Percentiles rank a stretch among this genome's conserved stretches.
These are phyloP conservation scores for Ophiorrhiza pumila DNA, from an alignment of 257 asterid genomes.

Conservation along the genomic window DNA sequence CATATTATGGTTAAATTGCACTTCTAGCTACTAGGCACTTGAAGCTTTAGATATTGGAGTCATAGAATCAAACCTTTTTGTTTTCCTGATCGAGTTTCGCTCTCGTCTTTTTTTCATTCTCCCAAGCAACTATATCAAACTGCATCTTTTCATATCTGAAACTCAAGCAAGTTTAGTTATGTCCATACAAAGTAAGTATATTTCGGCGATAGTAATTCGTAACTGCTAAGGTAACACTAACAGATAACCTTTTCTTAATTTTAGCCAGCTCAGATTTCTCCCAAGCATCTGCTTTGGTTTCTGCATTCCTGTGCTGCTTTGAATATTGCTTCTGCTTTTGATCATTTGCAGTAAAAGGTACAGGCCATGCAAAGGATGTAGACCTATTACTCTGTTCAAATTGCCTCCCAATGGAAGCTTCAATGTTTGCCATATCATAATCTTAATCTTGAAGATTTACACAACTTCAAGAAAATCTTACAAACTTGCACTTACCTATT, in stretches of 20 bases:
- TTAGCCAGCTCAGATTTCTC: conserved; percentile 52
- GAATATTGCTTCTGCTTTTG: conserved; percentile 33
- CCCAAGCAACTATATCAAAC: conserved; percentile 52
- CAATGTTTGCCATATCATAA: not conserved
- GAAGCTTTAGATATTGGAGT: not conserved
- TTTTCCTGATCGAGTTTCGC: conserved; percentile 50
- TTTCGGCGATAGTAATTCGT: no score
- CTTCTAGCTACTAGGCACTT: not conserved
- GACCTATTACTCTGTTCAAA: conserved; percentile 25
- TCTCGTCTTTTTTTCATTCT: conserved; percentile 46
- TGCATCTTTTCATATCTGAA: conserved; percentile 54
- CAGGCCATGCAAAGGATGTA: conserved; percentile 29
- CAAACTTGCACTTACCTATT: conserved; percentile 21
- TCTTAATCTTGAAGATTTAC: not conserved
- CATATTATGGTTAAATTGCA: not conserved
- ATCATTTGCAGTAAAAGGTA: conserved; percentile 23
- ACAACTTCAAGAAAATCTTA: not conserved
- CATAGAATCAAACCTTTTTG: conserved; percentile 41
- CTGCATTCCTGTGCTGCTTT: conserved; percentile 23
- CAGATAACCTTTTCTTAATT: conserved; percentile 54
- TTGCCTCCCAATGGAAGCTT: conserved; percentile 37
- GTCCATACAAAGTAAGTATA: not conserved
- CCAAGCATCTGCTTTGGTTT: conserved; percentile 56
- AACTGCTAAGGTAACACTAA: not conserved
- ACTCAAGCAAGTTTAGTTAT: not conserved